Conservation (phyloP, 2,329 filamentous ascomycete genomes). For the Grosmannia penicillata region DNA sequence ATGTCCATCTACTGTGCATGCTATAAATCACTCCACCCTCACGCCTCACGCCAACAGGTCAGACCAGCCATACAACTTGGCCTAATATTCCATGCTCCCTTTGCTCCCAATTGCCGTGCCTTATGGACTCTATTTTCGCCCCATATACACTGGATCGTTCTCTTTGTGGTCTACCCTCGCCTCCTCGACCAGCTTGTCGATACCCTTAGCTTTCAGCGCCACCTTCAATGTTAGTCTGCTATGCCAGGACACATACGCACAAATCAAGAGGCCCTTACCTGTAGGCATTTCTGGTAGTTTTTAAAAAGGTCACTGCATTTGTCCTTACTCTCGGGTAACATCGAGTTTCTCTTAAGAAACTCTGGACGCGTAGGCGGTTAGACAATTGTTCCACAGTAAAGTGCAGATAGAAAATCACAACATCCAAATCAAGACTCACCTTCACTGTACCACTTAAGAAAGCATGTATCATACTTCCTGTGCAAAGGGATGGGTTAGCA, state of each 20-base stretch:
- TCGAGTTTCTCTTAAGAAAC: slow-evolving; percentile 74
- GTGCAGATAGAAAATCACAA: no score
- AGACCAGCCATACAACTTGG: no score
- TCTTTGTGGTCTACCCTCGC: slow-evolving; percentile 81
- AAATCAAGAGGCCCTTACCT: slow-evolving; percentile 45
- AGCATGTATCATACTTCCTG: slow-evolving; percentile 92
- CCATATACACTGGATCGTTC: slow-evolving; percentile 55
- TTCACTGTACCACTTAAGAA: slow-evolving; percentile 98
- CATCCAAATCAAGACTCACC: slow-evolving; percentile 40
- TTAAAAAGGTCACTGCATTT: slow-evolving; percentile 68
- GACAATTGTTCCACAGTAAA: no score
- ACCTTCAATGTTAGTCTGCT: slow-evolving; percentile 33
- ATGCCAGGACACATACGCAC: not conserved
- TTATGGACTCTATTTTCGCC: slow-evolving; percentile 11
- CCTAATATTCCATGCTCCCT: no score
- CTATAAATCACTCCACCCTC: no score
- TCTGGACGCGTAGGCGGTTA: slow-evolving; percentile 39
- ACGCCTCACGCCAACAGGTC: no score
- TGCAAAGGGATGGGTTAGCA: no score
- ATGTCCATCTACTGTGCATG: no score
- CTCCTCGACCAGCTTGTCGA: slow-evolving; percentile 85
- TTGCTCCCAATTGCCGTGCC: no score
- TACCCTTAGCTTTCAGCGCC: slow-evolving; percentile 75
- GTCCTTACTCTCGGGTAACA: slow-evolving; percentile 56
- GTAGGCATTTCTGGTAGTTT: slow-evolving; percentile 75